Base-by-base conservation (phyloP, 2,329 filamentous ascomycete species). In the Fusarium sublunatum region DNA sequence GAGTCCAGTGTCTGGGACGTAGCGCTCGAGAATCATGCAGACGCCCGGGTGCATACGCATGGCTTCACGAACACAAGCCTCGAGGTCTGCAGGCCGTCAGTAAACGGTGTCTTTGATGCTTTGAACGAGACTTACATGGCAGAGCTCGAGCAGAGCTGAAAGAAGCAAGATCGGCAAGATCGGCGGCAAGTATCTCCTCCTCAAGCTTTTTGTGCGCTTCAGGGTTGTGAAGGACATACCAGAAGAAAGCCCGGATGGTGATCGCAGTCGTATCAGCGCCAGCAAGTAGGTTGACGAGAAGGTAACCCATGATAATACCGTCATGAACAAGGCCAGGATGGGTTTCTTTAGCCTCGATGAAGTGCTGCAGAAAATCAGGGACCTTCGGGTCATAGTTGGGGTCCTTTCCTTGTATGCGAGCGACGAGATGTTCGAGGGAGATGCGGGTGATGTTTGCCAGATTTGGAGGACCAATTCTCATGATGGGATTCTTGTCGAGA, bases 1-100 rank as follows among this genome's bases (percentile, higher is more conserved):
- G 6, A 77, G 67, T 8, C 80, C 79, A 2, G 65, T 67, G 7
- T 59, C 53, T 2, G 82, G 81, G 2, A 82, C 81, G 11, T 80
- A 67, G 1, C 83, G 79, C 58, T 83, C 79, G 1, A 84, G 74
- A 0, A 77, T 60, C 62, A 82, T 74, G 6, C 76, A 77, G 5
- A 81, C 74, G 4, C 75, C 76, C 0, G 82, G 80, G 52, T 83
- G 78, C 4, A 83, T 68, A 10, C 83, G 78, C 67, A 81, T 75
- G 2, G 78, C 75, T 68, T 86, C 83, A 25, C 78, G 79, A 19
- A 84, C 73, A 4, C 82, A 77, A 0, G 82, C 81, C 36, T 78
- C 73, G 4, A 83, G 70, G 58, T 66, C 62, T 65, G n/a, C n/a
- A n/a, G n/a, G n/a, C 3, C 7, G 51, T 46, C 2, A 45, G 49